phyloP scores from a whole-genome alignment of 2,329 filamentous ascomycete species.

The Colletotrichum sp. region DNA sequence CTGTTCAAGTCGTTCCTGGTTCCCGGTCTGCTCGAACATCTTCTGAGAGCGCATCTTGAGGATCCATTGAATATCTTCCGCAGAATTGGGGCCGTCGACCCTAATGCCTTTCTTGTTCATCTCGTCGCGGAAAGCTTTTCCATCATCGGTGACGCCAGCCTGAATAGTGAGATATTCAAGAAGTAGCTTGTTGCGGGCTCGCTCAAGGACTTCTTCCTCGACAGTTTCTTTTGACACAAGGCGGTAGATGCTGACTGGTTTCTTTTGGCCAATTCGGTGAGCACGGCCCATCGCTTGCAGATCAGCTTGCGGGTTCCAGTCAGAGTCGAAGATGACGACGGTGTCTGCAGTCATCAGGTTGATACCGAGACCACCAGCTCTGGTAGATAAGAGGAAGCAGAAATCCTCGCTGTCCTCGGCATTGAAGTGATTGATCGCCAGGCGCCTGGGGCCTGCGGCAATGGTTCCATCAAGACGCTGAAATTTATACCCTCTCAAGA shows the following conservation, averaged over 20 bases:
- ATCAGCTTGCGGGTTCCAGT: slow-evolving; percentile 99
- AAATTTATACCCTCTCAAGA: slow-evolving; percentile 91
- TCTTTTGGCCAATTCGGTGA: slow-evolving; percentile 96
- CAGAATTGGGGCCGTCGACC: slow-evolving; percentile 83
- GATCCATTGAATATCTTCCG: slow-evolving; percentile 94
- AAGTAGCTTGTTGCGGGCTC: slow-evolving; percentile 95
- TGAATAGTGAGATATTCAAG: slow-evolving; percentile 98
- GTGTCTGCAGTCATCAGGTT: slow-evolving; percentile 99
- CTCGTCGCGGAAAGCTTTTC: slow-evolving; percentile 76
- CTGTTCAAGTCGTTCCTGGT: slow-evolving; percentile 95
- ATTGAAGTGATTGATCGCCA: slow-evolving; percentile 98
- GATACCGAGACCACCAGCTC: slow-evolving; percentile 96
- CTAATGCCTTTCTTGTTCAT: slow-evolving; percentile 78
- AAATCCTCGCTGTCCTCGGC: slow-evolving; percentile 96
- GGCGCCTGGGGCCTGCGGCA: slow-evolving; percentile 81
- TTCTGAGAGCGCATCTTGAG: slow-evolving; percentile 98
- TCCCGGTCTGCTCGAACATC: slow-evolving; percentile 97
- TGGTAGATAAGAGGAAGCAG: slow-evolving; percentile 92
- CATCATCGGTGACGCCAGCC: slow-evolving; percentile 94
- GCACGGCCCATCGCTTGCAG: slow-evolving; percentile 98
- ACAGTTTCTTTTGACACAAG: slow-evolving; percentile 98
- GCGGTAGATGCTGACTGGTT: slow-evolving; percentile 93
- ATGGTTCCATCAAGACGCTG: slow-evolving; percentile 97
- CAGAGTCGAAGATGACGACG: slow-evolving; percentile 96
- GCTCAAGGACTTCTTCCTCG: slow-evolving; percentile 95